Evolutionary conservation across 768 basidiomycete species (phyloP).

Genomic region (Leccinum broughii): DNA sequence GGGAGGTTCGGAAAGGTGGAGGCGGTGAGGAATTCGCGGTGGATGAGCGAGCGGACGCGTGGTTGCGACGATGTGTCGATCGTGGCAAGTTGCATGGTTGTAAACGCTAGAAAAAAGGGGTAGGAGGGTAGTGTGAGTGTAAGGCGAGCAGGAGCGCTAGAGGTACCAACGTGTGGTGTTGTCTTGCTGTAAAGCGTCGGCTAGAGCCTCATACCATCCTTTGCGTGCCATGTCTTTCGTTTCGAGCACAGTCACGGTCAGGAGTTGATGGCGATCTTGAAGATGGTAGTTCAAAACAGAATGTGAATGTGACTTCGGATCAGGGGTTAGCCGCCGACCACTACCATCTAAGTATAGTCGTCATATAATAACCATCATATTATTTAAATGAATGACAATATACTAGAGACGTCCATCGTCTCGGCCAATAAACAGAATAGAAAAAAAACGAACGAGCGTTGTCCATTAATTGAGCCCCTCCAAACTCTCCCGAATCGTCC

Average conservation of each 20-base stretch:
- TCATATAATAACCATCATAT: too few species aligned
- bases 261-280: too few species aligned
- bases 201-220: slow-evolving; percentile 51
- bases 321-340: too few species aligned
- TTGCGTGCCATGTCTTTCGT: slow-evolving; percentile 17
- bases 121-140: neutral
- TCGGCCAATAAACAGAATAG: neutral
- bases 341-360: too few species aligned
- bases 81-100: slow-evolving; percentile 57
- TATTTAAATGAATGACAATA: neutral
- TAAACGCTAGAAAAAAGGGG: neutral
- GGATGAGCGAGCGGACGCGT: slow-evolving; percentile 64
- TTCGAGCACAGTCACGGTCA: too few species aligned
- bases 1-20: slow-evolving; percentile 41
- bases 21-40: slow-evolving; percentile 57
- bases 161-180: too few species aligned
- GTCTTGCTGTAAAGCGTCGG: slow-evolving; percentile 28
- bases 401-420: neutral
- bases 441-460: too few species aligned
- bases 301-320: too few species aligned
- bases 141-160: neutral
- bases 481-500: slow-evolving; percentile 45
- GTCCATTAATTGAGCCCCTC: slow-evolving; percentile 30
- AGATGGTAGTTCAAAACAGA: too few species aligned
- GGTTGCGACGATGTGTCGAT: slow-evolving; percentile 37